A percentile compares a stretch with the other conserved stretches of the same genome.
These are phyloP conservation scores for Podospora comata DNA, from an alignment of 495 filamentous ascomycete genomes.

Conservation along the genomic window DNA sequence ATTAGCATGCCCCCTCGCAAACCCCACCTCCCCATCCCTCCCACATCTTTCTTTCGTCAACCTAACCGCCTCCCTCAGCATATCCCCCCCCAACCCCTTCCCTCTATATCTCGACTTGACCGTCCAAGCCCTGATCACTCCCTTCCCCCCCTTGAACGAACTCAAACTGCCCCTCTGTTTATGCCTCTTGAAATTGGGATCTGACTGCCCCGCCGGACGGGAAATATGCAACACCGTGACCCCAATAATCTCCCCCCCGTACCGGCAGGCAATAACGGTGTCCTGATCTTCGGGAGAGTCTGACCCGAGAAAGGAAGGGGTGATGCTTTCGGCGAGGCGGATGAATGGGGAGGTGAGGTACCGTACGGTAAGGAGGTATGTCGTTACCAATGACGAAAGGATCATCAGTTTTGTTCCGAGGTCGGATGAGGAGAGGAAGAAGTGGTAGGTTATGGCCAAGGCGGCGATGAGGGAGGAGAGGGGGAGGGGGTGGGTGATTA, in stretches of 20 bases:
- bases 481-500: slow-evolving; percentile 43
- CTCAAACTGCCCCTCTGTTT: slow-evolving; percentile 25
- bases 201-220: slow-evolving; percentile 15
- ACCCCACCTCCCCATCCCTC: slow-evolving; percentile 56
- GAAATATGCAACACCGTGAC: slow-evolving; percentile 44
- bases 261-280: slow-evolving; percentile 41
- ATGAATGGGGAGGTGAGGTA: slow-evolving; percentile 43
- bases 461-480: slow-evolving; percentile 29
- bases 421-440: slow-evolving; percentile 32
- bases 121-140: slow-evolving; percentile 72
- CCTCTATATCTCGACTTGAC: slow-evolving; percentile 63
- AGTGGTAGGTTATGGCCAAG: slow-evolving; percentile 37
- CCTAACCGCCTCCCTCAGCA: slow-evolving; percentile 64
- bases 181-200: slow-evolving; percentile 21
- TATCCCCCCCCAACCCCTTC: slow-evolving; percentile 61
- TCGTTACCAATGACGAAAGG: slow-evolving; percentile 36
- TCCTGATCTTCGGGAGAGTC: slow-evolving; percentile 33
- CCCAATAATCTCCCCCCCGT: slow-evolving; percentile 41
- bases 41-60: slow-evolving; percentile 57
- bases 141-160: slow-evolving; percentile 42
- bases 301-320: slow-evolving; percentile 34
- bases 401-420: slow-evolving; percentile 37
- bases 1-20: slow-evolving; percentile 67
- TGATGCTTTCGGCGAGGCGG: slow-evolving; percentile 37
- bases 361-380: slow-evolving; percentile 42